phyloP scores from a whole-genome alignment of 805 yeast species.

The Ogataea naganishii region DNA sequence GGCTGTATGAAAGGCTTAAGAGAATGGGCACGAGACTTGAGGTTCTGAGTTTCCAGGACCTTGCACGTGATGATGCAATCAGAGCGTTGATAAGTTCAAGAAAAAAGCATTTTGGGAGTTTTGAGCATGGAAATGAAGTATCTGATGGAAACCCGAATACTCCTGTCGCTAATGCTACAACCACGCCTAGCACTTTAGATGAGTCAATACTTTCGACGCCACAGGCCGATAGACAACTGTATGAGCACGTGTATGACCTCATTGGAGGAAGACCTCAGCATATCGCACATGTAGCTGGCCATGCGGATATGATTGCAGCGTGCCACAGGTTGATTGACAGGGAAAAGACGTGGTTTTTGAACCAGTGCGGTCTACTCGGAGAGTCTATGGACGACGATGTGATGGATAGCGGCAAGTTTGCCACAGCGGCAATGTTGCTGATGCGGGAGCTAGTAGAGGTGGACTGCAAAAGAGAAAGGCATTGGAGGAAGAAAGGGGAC shows the following conservation, averaged over 20 bases:
- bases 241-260: slow-evolving; percentile 52
- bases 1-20: slow-evolving; percentile 75
- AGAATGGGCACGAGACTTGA: slow-evolving; percentile 67
- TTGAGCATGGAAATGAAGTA: no score
- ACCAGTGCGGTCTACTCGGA: slow-evolving; percentile 74
- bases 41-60: slow-evolving; percentile 59
- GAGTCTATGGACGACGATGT: slow-evolving; percentile 83
- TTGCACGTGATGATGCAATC: slow-evolving; percentile 45
- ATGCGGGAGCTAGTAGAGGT: slow-evolving; percentile 65
- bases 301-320: slow-evolving; percentile 45
- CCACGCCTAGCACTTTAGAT: no score
- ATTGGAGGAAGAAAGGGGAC: slow-evolving; percentile 14
- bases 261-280: slow-evolving; percentile 86
- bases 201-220: no score
- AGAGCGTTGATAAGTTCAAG: slow-evolving; percentile 47
- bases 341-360: slow-evolving; percentile 80
- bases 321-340: slow-evolving; percentile 66
- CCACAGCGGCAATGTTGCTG: slow-evolving; percentile 64
- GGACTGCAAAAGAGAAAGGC: slow-evolving; percentile 33
- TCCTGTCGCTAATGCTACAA: no score
- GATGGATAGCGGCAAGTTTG: slow-evolving; percentile 73
- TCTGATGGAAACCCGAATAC: slow-evolving; percentile 20
- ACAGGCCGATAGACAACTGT: no score
- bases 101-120: slow-evolving; percentile 28
- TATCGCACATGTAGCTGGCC: slow-evolving; percentile 59